Base-by-base conservation (phyloP, 2,329 filamentous ascomycete genomes). In the Scedosporium dehoogii region DNA sequence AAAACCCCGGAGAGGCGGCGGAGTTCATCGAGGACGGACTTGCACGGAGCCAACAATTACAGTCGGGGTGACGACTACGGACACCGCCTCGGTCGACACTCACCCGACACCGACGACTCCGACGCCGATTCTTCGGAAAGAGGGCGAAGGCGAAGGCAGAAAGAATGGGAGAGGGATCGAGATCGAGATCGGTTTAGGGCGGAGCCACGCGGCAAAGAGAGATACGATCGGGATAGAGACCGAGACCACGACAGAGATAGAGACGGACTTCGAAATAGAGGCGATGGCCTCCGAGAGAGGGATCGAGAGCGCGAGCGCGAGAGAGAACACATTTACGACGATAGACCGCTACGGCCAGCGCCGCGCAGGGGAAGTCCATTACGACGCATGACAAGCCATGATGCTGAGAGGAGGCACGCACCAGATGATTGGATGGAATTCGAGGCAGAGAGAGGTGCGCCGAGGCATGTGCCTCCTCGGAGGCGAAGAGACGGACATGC, bases 381-480 rank as follows among this genome's bases (percentile, higher is more conserved):
- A 18, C 59, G 51, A 16, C 51, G 44, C 38, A 51, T 44, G 44
- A 41, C 21, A 12, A 46, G 48, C n/a, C 46, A 29, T 14, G 59
- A 59, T 12, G 21, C 42, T 9, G 57, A 44, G 6, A 42, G 33
- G 42, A 56, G 29, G 16, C 55, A 27, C 12, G 3, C n/a, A 6
- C 55, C 55, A 3, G 55, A 58, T 23, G 23, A 55, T 14, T 58
- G 64, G 68, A 10, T 62, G 51, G 6, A 62, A 66, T 14, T 73
- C 71, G n/a, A 70, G 73, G 12, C 69, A 72, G 21, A 66, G 71
- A 1, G 74, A 73, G 9, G 70, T 77, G 66, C 71, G 73, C 64
- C 77, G 79, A 64, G 51, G 7, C 51, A 27, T 14, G 10, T 21
- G 29, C 71, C 75, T 12, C 75, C 74, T 53, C 67, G 74, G 23